phyloP scores from a whole-genome alignment of 2,329 filamentous ascomycete genomes.

The Coniochaeta pulveracea region DNA sequence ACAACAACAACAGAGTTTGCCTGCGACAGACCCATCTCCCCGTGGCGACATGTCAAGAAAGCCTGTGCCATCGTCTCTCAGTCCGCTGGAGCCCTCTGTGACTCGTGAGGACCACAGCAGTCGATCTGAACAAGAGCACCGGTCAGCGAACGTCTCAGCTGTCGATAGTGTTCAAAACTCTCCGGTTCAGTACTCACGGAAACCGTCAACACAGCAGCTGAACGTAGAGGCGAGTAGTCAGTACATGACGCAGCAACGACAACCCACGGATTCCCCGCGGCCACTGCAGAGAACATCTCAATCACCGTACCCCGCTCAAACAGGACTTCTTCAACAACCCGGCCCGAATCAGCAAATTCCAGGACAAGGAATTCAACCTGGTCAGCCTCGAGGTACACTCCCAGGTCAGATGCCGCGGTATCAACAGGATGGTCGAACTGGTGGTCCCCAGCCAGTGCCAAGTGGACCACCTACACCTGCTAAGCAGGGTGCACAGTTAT shows the following conservation, averaged over 20 bases:
- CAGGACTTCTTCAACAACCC: neutral
- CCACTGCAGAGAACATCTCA: neutral
- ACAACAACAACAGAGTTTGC: neutral
- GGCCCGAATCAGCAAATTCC: neutral
- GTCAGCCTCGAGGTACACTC: neutral
- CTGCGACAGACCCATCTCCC: neutral
- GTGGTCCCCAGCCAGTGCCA: neutral
- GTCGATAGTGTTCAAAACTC: too few species aligned
- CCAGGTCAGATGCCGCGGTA: neutral
- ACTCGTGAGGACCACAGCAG: neutral
- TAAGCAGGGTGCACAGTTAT: neutral
- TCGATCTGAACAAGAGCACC: too few species aligned
- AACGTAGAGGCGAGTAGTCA: slow-evolving; percentile 2
- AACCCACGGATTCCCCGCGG: neutral
- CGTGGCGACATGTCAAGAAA: too few species aligned
- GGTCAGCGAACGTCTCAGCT: too few species aligned
- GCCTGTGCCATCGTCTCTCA: neutral
- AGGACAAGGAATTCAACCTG: neutral
- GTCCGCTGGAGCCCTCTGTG: neutral
- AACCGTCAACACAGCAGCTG: neutral
- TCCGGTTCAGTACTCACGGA: neutral
- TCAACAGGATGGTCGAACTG: neutral
- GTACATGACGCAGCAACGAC: neutral
- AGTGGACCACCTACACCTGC: neutral
- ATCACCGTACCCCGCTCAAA: neutral